These are phyloP conservation scores for Cutaneotrichosporon sp. DNA, from an alignment of 1,284 basidiomycete genomes.

Conservation along the genomic window DNA sequence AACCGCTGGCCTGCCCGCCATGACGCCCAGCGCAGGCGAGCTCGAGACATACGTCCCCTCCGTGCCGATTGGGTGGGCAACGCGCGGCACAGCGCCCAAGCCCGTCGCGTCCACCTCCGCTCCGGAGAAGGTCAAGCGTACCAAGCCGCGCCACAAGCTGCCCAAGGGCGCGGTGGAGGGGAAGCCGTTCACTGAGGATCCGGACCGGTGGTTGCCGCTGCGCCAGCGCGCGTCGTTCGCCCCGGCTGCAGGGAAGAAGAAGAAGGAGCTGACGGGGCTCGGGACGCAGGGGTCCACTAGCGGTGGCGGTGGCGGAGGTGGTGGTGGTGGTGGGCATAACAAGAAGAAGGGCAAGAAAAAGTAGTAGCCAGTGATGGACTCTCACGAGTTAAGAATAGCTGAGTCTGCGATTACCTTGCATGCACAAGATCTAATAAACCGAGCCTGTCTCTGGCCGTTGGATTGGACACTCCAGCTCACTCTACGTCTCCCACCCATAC, in stretches of 20 bases:
- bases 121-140: constrained; percentile 21
- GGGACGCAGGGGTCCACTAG: constrained; percentile 21
- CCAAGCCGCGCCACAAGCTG: constrained; percentile 45
- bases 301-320: constrained; percentile 16
- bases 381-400: background rate
- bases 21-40: constrained; percentile 35
- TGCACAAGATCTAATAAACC: background rate
- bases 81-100: constrained; percentile 19
- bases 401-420: background rate
- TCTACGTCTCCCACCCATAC: constrained; percentile 16
- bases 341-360: constrained; percentile 30
- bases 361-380: constrained; percentile 5
- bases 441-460: no score
- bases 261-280: constrained; percentile 35
- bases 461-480: no score
- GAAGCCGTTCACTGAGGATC: constrained; percentile 46
- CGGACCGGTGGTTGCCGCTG: constrained; percentile 52
- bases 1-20: constrained; percentile 13
- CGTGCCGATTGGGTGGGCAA: constrained; percentile 44
- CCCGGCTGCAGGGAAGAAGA: constrained; percentile 50
- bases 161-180: constrained; percentile 43
- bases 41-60: constrained; percentile 44
- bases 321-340: constrained; percentile 17
- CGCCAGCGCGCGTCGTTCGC: constrained; percentile 43
- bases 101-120: constrained; percentile 12